Conservation (phyloP, 2,329 filamentous ascomycete species). For the Phialophora chinensis region DNA sequence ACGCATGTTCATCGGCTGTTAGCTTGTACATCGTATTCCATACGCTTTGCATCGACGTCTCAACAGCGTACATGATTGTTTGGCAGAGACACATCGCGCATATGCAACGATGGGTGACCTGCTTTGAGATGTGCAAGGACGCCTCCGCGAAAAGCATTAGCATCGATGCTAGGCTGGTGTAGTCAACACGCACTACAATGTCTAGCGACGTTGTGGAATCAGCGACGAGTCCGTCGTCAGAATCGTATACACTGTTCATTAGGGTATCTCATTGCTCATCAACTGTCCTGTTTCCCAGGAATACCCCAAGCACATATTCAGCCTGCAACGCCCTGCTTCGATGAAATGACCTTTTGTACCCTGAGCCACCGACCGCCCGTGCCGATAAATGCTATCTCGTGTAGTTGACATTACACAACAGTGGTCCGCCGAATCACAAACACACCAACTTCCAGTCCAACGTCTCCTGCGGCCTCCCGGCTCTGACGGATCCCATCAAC, state of each 20-base stretch:
- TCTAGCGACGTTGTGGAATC: neutral
- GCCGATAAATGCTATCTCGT: constrained; percentile 16
- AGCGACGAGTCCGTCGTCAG: neutral
- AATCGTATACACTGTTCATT: constrained; percentile 1
- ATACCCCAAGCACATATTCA: constrained; percentile 10
- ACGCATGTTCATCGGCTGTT: neutral
- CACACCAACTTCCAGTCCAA: constrained; percentile 55
- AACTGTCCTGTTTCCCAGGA: constrained; percentile 21
- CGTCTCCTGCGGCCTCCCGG: constrained; percentile 48
- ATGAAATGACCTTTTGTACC: constrained; percentile 7
- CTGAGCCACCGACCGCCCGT: constrained; percentile 1
- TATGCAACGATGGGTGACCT: neutral
- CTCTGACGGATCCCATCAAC: constrained; percentile 62
- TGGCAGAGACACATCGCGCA: neutral
- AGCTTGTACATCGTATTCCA: neutral
- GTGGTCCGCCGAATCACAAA: constrained; percentile 54
- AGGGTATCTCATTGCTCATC: constrained; percentile 33
- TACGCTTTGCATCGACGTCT: neutral
- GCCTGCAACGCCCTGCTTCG: constrained; percentile 30
- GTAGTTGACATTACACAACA: constrained; percentile 24
- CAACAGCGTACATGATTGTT: neutral
- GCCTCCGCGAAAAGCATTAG: neutral
- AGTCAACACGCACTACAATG: neutral
- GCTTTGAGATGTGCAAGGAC: neutral
- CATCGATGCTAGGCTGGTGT: neutral